Percentiles rank a stretch among this genome's conserved stretches.
phyloP scores from a whole-genome alignment of 78 protist species.

The Dictyostelium purpureum region DNA sequence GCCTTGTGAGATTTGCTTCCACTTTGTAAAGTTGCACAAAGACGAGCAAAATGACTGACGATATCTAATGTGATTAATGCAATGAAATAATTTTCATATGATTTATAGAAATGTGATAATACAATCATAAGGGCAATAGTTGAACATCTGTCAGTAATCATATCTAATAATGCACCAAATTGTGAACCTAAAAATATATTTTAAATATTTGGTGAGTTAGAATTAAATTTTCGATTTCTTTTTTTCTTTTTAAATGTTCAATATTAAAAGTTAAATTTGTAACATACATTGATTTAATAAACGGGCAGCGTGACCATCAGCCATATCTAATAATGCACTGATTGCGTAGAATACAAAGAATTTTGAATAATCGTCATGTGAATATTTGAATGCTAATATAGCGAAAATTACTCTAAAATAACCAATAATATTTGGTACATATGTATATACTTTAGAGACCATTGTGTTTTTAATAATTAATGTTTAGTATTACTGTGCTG shows the following conservation, averaged over 20 bases:
- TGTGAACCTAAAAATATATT: constrained; percentile 52
- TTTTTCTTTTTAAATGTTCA: background rate
- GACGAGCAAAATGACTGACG: constrained; percentile 81
- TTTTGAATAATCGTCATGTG: constrained; percentile 16
- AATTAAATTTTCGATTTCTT: background rate
- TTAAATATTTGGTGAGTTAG: background rate
- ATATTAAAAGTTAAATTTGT: background rate
- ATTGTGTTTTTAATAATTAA: too few relatives aligned
- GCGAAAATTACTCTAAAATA: constrained; percentile 75
- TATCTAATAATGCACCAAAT: constrained; percentile 93
- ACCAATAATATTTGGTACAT: constrained; percentile 87
- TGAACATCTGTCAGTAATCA: constrained; percentile 91
- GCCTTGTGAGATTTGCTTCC: constrained; percentile 76
- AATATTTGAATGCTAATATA: constrained; percentile 59
- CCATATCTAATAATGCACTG: constrained; percentile 85
- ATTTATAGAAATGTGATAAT: constrained; percentile 72
- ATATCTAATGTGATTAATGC: constrained; percentile 84
- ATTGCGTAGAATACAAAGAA: constrained; percentile 80
- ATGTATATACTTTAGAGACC: constrained; percentile 75
- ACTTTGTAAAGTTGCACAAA: constrained; percentile 57
- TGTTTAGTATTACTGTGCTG: too few relatives aligned
- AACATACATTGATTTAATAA: constrained; percentile 76
- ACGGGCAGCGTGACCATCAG: constrained; percentile 92
- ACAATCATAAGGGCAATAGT: constrained; percentile 84
- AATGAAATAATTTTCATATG: constrained; percentile 9